phyloP scores from a whole-genome alignment of 108 stramenopile genomes.

The Nitzschia sp. region DNA sequence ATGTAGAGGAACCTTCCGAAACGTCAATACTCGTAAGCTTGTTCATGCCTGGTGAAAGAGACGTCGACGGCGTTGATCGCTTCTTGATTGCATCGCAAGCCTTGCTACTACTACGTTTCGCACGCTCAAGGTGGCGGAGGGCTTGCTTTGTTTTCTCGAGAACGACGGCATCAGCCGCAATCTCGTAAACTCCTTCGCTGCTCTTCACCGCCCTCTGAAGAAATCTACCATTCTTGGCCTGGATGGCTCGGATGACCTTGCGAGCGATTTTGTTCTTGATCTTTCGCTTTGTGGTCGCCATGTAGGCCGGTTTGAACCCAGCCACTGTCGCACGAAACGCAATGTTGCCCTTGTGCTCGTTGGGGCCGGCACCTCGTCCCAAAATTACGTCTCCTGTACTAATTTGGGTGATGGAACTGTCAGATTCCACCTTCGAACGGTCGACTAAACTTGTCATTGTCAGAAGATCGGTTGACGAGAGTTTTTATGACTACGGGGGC shows the following conservation, averaged over 20 bases:
- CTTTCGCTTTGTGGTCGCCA: conserved; percentile 12
- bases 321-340: conserved; percentile 31
- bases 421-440: neutral
- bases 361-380: conserved; percentile 52
- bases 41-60: too few species aligned
- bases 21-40: too few species aligned
- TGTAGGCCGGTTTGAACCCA: conserved; percentile 6
- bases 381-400: conserved; percentile 34
- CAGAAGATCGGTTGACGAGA: neutral
- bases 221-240: conserved; percentile 4
- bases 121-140: conserved; percentile 7
- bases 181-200: neutral
- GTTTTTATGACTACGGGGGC: too few species aligned
- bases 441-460: neutral
- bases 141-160: conserved; percentile 23
- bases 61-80: too few species aligned
- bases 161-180: conserved; percentile 10
- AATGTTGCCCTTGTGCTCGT: conserved; percentile 38
- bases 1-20: too few species aligned
- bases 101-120: neutral
- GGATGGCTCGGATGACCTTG: neutral
- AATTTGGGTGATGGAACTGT: conserved; percentile 7
- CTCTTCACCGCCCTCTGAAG: neutral
- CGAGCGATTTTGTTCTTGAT: conserved; percentile 11
- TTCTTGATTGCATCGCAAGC: too few species aligned